Conservation (phyloP, 75 land plant genomes). For the Selaginella moellendorffii region DNA sequence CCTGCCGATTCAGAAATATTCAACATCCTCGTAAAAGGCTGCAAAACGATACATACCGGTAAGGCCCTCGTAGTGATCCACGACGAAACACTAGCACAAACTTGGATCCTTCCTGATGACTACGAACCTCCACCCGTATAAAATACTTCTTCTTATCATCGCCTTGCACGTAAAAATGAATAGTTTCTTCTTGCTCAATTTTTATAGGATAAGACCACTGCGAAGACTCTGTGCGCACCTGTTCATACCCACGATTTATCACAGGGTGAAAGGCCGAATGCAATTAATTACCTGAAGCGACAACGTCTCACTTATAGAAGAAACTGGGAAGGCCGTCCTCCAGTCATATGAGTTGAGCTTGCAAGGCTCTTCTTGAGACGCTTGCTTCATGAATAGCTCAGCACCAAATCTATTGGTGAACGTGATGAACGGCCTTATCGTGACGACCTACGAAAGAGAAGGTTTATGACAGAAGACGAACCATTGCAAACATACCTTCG, state of each 20-base stretch:
- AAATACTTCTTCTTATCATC: constrained; percentile 31
- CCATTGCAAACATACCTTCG: constrained; percentile 44
- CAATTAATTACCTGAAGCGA: background rate
- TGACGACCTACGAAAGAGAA: constrained; percentile 42
- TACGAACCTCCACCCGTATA: constrained; percentile 64
- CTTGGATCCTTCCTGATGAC: constrained; percentile 97
- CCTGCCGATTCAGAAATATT: constrained; percentile 49
- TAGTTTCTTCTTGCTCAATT: constrained; percentile 53
- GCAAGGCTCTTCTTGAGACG: constrained; percentile 43
- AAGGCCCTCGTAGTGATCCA: constrained; percentile 59
- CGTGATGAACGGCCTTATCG: constrained; percentile 68
- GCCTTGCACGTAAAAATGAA: constrained; percentile 38
- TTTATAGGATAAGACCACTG: constrained; percentile 72
- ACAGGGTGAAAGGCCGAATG: background rate
- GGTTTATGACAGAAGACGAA: background rate
- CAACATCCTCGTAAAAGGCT: background rate
- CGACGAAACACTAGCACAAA: constrained; percentile 68
- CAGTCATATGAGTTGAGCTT: constrained; percentile 50
- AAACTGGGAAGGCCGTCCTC: constrained; percentile 43
- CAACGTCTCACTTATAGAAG: constrained; percentile 9
- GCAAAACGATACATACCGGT: constrained; percentile 40
- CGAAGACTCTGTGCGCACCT: constrained; percentile 64
- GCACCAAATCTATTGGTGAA: constrained; percentile 87
- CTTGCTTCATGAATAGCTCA: constrained; percentile 44
- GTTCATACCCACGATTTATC: background rate